Percentiles rank a stretch among this genome's conserved stretches.
Evolutionary conservation across 192 early-diverging fungal genomes (phyloP).

Genomic region (Dissophora ornata): DNA sequence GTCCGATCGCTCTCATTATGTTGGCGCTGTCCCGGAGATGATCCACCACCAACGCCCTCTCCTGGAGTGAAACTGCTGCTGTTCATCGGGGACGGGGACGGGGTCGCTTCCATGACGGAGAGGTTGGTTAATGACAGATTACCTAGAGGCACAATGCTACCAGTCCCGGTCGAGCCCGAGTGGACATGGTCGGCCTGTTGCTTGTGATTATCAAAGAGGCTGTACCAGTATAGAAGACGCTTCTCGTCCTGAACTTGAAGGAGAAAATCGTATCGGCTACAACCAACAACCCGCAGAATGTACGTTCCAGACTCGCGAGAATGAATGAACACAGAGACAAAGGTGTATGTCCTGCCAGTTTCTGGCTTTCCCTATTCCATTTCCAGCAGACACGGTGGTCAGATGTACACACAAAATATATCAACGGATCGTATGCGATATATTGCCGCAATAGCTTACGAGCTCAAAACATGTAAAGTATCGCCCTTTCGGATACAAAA

Average conservation of each 20-base stretch:
- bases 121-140: conserved; percentile 1
- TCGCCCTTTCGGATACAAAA: conserved; percentile 55
- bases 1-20: no score
- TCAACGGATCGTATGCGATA: no score
- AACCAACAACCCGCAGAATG: conserved; percentile 27
- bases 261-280: conserved; percentile 18
- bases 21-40: no score
- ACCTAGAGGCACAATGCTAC: conserved; percentile 2
- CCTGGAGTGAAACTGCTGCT: neutral
- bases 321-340: conserved; percentile 10
- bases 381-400: no score
- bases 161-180: neutral
- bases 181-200: neutral
- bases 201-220: conserved; percentile 35
- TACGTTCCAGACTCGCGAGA: conserved; percentile 31
- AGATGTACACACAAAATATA: no score
- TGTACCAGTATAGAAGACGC: conserved; percentile 34
- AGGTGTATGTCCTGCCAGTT: conserved; percentile 40
- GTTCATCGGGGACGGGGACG: neutral
- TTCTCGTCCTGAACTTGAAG: conserved; percentile 49
- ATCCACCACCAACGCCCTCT: no score
- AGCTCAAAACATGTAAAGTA: conserved; percentile 62
- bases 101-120: neutral
- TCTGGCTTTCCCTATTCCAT: conserved; percentile 39
- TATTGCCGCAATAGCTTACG: no score